A percentile compares a stretch with the other conserved stretches of the same genome.
phyloP scores from a whole-genome alignment of 2,329 filamentous ascomycete genomes.

The Sarocladiaceae sp. region DNA sequence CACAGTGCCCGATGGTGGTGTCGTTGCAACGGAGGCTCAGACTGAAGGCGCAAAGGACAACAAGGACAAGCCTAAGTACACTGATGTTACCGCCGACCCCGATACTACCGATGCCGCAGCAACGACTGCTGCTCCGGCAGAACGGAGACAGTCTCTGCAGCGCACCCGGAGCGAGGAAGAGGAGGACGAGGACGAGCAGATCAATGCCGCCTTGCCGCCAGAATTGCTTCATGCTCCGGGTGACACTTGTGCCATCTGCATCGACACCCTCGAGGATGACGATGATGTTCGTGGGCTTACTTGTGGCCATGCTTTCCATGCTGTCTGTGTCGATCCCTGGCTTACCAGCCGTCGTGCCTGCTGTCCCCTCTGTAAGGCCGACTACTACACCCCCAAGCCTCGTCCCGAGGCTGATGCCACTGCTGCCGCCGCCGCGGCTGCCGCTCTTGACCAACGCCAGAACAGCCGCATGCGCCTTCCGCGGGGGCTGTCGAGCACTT shows the following conservation, averaged over 20 bases:
- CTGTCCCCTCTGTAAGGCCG: constrained; percentile 95
- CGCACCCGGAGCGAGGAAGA: constrained; percentile 48
- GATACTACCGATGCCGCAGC: constrained; percentile 2
- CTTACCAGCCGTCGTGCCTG: constrained; percentile 89
- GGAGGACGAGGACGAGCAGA: constrained; percentile 75
- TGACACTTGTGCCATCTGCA: constrained; percentile 93
- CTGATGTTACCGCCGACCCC: constrained; percentile 15
- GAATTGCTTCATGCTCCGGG: constrained; percentile 79
- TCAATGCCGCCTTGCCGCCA: constrained; percentile 75
- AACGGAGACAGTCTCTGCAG: constrained; percentile 23
- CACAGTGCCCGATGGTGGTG: constrained; percentile 12
- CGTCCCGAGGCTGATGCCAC: constrained; percentile 44
- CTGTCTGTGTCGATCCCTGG: constrained; percentile 94
- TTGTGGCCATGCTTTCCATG: constrained; percentile 98
- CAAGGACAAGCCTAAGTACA: constrained; percentile 12
- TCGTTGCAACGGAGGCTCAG: constrained; percentile 15
- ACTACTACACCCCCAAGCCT: constrained; percentile 94
- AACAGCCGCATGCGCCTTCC: constrained; percentile 47
- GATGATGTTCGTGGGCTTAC: constrained; percentile 92
- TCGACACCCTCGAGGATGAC: constrained; percentile 90
- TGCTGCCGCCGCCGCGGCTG: constrained; percentile 11
- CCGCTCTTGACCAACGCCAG: constrained; percentile 29
- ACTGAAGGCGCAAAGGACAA: constrained; percentile 15
- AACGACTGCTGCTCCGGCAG: neutral
- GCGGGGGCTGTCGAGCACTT: constrained; percentile 18